Conservation (phyloP, 768 basidiomycete species). For the Collybia nuda region DNA sequence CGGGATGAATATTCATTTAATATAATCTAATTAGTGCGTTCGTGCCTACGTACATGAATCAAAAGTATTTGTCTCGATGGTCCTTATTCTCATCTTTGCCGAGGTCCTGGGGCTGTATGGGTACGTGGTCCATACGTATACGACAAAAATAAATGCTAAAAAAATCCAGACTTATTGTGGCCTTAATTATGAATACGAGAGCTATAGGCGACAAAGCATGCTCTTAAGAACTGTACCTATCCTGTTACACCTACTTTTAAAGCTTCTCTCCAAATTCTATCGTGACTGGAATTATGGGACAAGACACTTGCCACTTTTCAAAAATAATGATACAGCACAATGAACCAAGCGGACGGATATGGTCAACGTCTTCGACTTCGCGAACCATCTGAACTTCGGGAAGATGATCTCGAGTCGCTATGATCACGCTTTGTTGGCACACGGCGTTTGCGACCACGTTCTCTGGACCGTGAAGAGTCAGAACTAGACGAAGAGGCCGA, state of each 20-base stretch:
- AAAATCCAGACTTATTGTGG: conserved; percentile 65
- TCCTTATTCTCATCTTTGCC: conserved; percentile 90
- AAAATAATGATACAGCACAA: background rate
- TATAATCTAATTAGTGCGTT: conserved; percentile 15
- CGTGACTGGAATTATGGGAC: background rate
- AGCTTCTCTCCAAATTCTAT: background rate
- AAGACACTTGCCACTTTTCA: background rate
- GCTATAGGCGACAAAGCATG: conserved; percentile 45
- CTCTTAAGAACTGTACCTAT: conserved; percentile 11
- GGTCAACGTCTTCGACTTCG: conserved; percentile 11
- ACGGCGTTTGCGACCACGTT: conserved; percentile 39
- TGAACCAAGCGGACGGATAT: background rate
- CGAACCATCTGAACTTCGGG: conserved; percentile 17
- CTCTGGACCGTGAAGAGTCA: conserved; percentile 45
- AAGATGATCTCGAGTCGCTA: conserved; percentile 15
- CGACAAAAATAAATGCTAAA: background rate
- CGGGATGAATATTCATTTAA: background rate
- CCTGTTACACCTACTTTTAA: background rate
- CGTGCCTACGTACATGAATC: conserved; percentile 5
- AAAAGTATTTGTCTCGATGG: conserved; percentile 35
- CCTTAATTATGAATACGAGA: conserved; percentile 87
- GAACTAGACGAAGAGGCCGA: conserved; percentile 39
- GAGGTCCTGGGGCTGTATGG: conserved; percentile 91
- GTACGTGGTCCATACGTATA: conserved; percentile 34
- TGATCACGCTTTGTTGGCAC: conserved; percentile 24